These are phyloP conservation scores for Saturnispora diversa DNA, from an alignment of 805 yeast genomes.

Conservation along the genomic window DNA sequence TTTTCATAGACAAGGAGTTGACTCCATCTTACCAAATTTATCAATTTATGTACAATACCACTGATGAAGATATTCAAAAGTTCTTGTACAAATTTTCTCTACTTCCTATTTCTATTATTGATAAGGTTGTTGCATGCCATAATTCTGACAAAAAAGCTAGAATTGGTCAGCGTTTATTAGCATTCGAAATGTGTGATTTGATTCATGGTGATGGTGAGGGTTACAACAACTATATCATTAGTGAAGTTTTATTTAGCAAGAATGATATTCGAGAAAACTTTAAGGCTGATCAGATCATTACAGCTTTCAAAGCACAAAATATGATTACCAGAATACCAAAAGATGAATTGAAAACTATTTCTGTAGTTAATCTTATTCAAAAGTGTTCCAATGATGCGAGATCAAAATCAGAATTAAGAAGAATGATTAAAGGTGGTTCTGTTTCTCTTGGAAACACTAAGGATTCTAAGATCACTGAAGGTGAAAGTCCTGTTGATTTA, in stretches of 20 bases:
- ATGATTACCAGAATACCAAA: constrained; percentile 36
- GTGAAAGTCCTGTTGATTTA: constrained; percentile 39
- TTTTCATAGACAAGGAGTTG: constrained; percentile 67
- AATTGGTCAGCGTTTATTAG: constrained; percentile 68
- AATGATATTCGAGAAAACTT: constrained; percentile 27
- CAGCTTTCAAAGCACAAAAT: constrained; percentile 51
- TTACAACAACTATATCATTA: constrained; percentile 53
- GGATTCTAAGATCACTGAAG: constrained; percentile 37
- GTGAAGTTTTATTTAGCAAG: constrained; percentile 50
- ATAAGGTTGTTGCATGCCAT: constrained; percentile 46
- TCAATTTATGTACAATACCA: constrained; percentile 74
- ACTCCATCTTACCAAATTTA: constrained; percentile 78
- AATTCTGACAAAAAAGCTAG: constrained; percentile 51
- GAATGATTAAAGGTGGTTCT: constrained; percentile 61
- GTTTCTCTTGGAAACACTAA: constrained; percentile 61
- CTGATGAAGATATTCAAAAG: constrained; percentile 65
- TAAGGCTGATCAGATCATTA: constrained; percentile 41
- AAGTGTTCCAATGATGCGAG: constrained; percentile 41
- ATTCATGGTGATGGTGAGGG: constrained; percentile 81
- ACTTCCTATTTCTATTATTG: constrained; percentile 56
- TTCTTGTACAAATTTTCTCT: constrained; percentile 74
- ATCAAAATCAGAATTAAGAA: constrained; percentile 28
- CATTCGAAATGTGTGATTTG: constrained; percentile 78
- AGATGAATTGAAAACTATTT: constrained; percentile 26
- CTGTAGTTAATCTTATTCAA: constrained; percentile 47